Evolutionary conservation across 139 green algal genomes (phyloP), one percentile per base, ranked within the genome.

Genomic region (Ettlia oleoabundans): DNA sequence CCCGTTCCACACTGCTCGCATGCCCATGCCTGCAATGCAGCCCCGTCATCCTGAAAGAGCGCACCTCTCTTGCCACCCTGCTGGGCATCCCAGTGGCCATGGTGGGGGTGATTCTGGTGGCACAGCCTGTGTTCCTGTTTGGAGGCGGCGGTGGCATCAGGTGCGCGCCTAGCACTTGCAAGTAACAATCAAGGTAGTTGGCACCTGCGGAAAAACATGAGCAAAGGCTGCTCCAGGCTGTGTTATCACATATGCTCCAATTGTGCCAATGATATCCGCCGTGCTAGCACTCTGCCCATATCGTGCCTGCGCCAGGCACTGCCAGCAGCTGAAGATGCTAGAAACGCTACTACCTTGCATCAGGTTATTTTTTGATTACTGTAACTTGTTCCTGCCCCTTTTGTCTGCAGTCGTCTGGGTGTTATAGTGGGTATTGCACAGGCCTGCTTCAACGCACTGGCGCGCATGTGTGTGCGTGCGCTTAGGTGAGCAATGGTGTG

Each of bases 41-140:
- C 28, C 75, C 75, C 5, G 21, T 81, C 28, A 41, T 81, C 18
- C 58, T 81, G 38, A 24, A 40, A 2, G 75, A 81, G 38, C 32
- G 47, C 28, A 21, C 75, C 13, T 72, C 55, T 6, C 15, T 24
- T 1, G 52, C 35, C 13, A 47, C 81, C 8, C 33, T 81, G n/a
- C 43, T 86, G 4, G 84, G 79, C 37, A 88, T 90, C 18, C 76
- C 82, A 3, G 28, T 87, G 6, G 87, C 83, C 43, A 77, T 88
- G 63, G 65, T 61, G 6, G 86, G 86, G 9, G 84, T 88, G 26
- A 37, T 85, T 1, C 72, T 87, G 37, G 85, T 88, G 32, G 80
- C 86, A 26, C 81, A 83, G 80, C 86, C 86, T 1, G 41, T 69
- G 24, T 79, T 88, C 24, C 62, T 90, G 21, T 84, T 86, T 35